These are phyloP conservation scores for Trichoderma atrobrunneum DNA, from an alignment of 2,329 filamentous ascomycete genomes.

Conservation along the genomic window DNA sequence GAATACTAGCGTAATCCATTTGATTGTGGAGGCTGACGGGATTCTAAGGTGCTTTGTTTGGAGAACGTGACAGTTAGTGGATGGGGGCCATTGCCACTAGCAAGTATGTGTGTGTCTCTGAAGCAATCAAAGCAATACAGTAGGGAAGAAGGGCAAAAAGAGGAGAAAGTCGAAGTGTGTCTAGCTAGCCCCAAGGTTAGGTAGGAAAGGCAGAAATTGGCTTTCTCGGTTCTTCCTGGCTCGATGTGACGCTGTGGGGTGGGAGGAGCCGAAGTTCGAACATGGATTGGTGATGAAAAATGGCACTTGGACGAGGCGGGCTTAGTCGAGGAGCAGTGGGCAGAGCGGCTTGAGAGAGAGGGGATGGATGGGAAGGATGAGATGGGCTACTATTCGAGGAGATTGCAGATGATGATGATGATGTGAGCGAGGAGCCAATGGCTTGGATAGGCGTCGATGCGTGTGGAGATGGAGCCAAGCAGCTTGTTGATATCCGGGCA, in stretches of 20 bases:
- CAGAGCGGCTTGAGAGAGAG: neutral
- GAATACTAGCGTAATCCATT: constrained; percentile 1
- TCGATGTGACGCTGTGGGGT: constrained; percentile 11
- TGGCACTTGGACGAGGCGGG: neutral
- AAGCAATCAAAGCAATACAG: neutral
- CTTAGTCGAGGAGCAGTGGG: neutral
- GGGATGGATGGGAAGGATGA: neutral
- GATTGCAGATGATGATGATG: constrained; percentile 4
- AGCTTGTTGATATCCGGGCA: constrained; percentile 4
- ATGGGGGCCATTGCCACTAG: neutral
- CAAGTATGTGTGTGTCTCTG: neutral
- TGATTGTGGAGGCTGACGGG: constrained; percentile 6
- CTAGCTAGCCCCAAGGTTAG: neutral
- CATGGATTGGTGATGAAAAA: neutral
- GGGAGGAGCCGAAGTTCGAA: neutral
- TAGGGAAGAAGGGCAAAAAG: neutral
- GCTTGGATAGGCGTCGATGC: constrained; percentile 1
- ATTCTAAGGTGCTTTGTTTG: constrained; percentile 3
- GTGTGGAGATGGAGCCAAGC: neutral
- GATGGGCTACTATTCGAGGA: neutral
- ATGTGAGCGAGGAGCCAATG: constrained; percentile 9
- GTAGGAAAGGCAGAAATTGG: constrained; percentile 11
- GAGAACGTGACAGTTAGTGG: neutral
- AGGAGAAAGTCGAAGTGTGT: neutral
- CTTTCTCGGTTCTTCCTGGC: constrained; percentile 1